Conservation (phyloP, 306 rosid species). For the Cucurbita ficifolia region DNA sequence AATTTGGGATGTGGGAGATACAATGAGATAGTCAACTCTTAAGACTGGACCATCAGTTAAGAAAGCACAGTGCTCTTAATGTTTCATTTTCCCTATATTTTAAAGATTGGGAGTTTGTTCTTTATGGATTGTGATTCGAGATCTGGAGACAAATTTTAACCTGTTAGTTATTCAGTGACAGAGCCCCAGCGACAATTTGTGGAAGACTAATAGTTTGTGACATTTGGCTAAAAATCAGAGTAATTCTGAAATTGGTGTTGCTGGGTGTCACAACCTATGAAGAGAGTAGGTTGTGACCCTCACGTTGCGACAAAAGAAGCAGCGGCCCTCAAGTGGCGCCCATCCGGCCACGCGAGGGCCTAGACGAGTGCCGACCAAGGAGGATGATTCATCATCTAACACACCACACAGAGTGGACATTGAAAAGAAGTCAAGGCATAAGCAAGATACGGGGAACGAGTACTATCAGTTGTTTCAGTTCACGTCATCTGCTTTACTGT, state of each 20-base stretch:
- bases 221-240: conserved; percentile 12
- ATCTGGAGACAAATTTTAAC: background rate
- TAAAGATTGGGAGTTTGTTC: background rate
- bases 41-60: background rate
- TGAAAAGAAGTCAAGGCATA: too few relatives aligned
- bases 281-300: too few relatives aligned
- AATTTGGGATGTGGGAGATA: background rate
- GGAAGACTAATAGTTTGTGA: background rate
- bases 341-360: too few relatives aligned
- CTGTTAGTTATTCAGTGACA: background rate
- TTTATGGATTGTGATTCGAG: background rate
- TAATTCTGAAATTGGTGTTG: conserved; percentile 74
- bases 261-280: too few relatives aligned
- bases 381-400: too few relatives aligned
- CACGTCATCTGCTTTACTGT: background rate
- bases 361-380: too few relatives aligned
- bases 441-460: too few relatives aligned
- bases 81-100: background rate
- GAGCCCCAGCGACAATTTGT: background rate
- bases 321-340: too few relatives aligned
- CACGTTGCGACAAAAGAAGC: too few relatives aligned
- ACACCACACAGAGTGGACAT: too few relatives aligned
- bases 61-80: background rate
- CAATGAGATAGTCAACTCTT: background rate
- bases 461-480: background rate